Conservation (phyloP, 2,329 filamentous ascomycete species). For the Penicillium concentricum region DNA sequence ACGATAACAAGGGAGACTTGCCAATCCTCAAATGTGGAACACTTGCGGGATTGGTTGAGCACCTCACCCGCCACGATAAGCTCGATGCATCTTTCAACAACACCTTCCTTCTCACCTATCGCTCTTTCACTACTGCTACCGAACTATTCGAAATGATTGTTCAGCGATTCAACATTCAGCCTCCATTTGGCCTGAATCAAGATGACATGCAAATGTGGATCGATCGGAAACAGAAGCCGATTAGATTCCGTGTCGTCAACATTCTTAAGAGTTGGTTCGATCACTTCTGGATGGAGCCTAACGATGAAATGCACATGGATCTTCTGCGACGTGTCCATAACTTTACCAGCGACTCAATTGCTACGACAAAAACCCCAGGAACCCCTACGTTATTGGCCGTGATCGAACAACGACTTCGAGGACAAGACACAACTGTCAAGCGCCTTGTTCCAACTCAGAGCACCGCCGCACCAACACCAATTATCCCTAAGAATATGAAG, state of each 20-base stretch:
- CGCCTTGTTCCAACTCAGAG: constrained; percentile 83
- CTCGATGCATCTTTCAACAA: constrained; percentile 95
- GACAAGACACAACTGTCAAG: constrained; percentile 77
- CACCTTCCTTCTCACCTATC: constrained; percentile 94
- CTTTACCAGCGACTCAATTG: constrained; percentile 89
- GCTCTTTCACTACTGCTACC: constrained; percentile 85
- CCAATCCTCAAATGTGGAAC: constrained; percentile 85
- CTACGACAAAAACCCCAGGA: constrained; percentile 88
- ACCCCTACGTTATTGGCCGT: constrained; percentile 80
- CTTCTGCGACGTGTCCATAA: constrained; percentile 85
- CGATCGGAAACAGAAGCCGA: constrained; percentile 92
- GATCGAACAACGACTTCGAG: constrained; percentile 82
- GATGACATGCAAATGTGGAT: constrained; percentile 83
- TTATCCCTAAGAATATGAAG: constrained; percentile 98
- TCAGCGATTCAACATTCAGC: constrained; percentile 87
- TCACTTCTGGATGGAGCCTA: constrained; percentile 97
- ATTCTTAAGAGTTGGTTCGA: constrained; percentile 99
- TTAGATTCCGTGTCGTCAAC: constrained; percentile 93
- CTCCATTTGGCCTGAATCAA: constrained; percentile 73
- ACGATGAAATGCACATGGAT: constrained; percentile 78
- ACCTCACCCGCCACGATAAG: constrained; percentile 93
- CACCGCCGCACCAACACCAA: constrained; percentile 78
- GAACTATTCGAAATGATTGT: constrained; percentile 93
- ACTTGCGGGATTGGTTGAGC: constrained; percentile 83
- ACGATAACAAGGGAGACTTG: constrained; percentile 76